phyloP scores from a whole-genome alignment of 257 asterid species.

The Forsythia suspensa region DNA sequence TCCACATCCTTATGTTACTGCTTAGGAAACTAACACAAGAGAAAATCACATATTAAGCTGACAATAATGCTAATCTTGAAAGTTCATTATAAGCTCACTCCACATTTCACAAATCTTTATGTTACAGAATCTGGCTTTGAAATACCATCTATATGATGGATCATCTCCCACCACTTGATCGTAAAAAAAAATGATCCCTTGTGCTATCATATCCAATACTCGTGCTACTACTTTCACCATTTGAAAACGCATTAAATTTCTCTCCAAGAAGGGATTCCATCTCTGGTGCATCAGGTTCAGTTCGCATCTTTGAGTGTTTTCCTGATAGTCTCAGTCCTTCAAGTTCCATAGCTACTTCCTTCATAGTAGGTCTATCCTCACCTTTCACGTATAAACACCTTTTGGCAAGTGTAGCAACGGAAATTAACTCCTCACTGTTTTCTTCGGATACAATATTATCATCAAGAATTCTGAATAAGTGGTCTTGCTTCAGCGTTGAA shows the following conservation, averaged over 20 bases:
- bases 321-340: not conserved
- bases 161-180: not conserved
- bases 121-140: too few relatives aligned
- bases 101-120: too few relatives aligned
- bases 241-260: not conserved
- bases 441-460: not conserved
- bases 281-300: not conserved
- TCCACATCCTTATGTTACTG: too few relatives aligned
- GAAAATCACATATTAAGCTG: too few relatives aligned
- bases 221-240: conserved; percentile 1
- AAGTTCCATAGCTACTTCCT: conserved; percentile 18
- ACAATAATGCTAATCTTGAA: too few relatives aligned
- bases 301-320: conserved; percentile 8
- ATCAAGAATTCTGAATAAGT: conserved; percentile 20
- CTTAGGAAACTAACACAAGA: too few relatives aligned
- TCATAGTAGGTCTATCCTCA: conserved; percentile 32
- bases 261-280: too few relatives aligned
- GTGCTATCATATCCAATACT: conserved; percentile 18
- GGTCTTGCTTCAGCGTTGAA: not conserved
- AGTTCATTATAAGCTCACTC: too few relatives aligned
- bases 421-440: not conserved
- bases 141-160: too few relatives aligned
- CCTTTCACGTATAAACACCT: conserved; percentile 21
- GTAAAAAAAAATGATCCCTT: not conserved
- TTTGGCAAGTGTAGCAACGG: conserved; percentile 16